A percentile compares a stretch with the other conserved stretches of the same genome.
phyloP scores from a whole-genome alignment of 2,329 filamentous ascomycete genomes.

The Delphinella strobiligena region DNA sequence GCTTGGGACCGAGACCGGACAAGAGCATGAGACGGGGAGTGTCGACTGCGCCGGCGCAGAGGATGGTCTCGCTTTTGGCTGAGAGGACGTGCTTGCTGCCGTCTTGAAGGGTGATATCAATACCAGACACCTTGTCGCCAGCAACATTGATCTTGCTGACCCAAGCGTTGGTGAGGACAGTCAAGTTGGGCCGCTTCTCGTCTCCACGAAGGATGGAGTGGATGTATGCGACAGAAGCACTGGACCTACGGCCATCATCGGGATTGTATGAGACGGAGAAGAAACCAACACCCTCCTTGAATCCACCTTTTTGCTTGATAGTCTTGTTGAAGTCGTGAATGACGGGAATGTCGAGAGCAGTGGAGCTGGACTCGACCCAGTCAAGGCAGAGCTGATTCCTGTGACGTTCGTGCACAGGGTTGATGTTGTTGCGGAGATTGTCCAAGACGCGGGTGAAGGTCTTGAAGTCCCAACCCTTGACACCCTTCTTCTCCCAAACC shows the following conservation, averaged over 20 bases:
- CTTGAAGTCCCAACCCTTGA: conserved; percentile 76
- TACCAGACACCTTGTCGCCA: conserved; percentile 57
- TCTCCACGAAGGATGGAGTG: conserved; percentile 78
- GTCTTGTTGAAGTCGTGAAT: conserved; percentile 79
- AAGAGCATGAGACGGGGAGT: conserved; percentile 56
- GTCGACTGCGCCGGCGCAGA: conserved; percentile 70
- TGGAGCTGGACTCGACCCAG: conserved; percentile 73
- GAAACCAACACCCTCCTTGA: conserved; percentile 73
- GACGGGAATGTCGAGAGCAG: conserved; percentile 67
- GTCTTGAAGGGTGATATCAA: conserved; percentile 55
- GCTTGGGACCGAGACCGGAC: conserved; percentile 37
- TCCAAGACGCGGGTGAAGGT: conserved; percentile 72
- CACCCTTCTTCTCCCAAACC: conserved; percentile 71
- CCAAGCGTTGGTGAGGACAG: conserved; percentile 77
- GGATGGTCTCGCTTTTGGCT: conserved; percentile 63
- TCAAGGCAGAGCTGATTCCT: conserved; percentile 85
- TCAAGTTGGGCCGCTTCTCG: conserved; percentile 73
- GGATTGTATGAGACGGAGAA: conserved; percentile 88
- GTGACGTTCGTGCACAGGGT: conserved; percentile 75
- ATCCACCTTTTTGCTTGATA: conserved; percentile 59
- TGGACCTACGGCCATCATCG: conserved; percentile 71
- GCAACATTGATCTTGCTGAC: conserved; percentile 69
- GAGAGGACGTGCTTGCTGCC: conserved; percentile 43
- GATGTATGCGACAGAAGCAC: conserved; percentile 82
- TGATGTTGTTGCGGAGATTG: conserved; percentile 78